These are phyloP conservation scores for Pulveroboletus sp. DNA, from an alignment of 768 basidiomycete genomes.

Conservation along the genomic window DNA sequence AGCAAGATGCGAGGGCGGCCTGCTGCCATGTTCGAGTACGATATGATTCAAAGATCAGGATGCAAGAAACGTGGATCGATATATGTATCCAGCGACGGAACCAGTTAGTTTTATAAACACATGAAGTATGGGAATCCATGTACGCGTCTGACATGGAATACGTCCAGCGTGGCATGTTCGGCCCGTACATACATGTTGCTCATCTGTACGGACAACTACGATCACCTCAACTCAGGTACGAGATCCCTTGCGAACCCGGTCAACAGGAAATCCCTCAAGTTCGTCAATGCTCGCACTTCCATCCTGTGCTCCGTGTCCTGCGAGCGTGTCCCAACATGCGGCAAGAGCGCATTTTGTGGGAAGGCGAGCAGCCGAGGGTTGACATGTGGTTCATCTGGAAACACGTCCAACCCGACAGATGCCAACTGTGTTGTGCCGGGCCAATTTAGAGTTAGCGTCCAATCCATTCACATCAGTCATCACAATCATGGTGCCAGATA, in stretches of 20 bases:
- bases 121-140: too few species aligned
- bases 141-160: background rate
- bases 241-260: slow-evolving; percentile 62
- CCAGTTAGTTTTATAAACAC: background rate
- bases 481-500: background rate
- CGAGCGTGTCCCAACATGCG: slow-evolving; percentile 91
- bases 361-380: slow-evolving; percentile 77
- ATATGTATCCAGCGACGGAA: background rate
- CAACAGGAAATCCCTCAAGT: slow-evolving; percentile 67
- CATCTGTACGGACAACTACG: too few species aligned
- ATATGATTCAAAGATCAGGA: background rate
- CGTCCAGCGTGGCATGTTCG: background rate
- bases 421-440: too few species aligned
- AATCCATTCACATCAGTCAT: background rate
- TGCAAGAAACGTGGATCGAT: background rate
- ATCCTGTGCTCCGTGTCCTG: slow-evolving; percentile 76
- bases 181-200: background rate
- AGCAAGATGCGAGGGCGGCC: slow-evolving; percentile 29
- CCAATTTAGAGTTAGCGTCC: too few species aligned
- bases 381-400: slow-evolving; percentile 78
- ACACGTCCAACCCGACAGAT: slow-evolving; percentile 83
- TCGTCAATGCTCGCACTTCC: slow-evolving; percentile 80
- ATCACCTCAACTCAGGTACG: slow-evolving; percentile 46
- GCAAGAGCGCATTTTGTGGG: slow-evolving; percentile 82
- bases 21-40: slow-evolving; percentile 13